Conservation (phyloP, 257 asterid genomes). For the Capsicum rhomboideum region DNA sequence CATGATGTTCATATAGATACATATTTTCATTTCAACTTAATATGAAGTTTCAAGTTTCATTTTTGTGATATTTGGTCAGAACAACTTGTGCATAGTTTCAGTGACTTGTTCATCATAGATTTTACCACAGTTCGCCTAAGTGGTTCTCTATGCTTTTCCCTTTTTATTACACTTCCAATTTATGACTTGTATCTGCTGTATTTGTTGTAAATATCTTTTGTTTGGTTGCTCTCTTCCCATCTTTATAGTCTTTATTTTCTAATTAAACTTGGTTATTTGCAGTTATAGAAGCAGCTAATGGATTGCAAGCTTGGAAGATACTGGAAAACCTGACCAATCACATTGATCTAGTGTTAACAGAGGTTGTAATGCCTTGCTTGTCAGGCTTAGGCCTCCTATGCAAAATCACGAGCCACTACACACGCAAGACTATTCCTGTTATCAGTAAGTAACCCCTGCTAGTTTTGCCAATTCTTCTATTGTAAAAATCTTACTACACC, state of each 20-base stretch:
- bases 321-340: slow-evolving; percentile 65
- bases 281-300: slow-evolving; percentile 75
- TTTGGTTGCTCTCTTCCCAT: neutral
- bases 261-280: slow-evolving; percentile 12
- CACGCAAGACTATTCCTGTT: slow-evolving; percentile 79
- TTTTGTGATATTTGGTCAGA: neutral
- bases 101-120: neutral
- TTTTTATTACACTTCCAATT: neutral
- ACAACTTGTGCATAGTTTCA: neutral
- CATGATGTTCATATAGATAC: neutral
- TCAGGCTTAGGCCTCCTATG: slow-evolving; percentile 71
- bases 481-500: neutral
- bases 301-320: slow-evolving; percentile 84
- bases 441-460: slow-evolving; percentile 50
- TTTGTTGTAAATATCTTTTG: neutral
- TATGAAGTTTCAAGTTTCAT: neutral
- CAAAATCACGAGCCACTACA: slow-evolving; percentile 80
- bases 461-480: neutral
- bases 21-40: neutral
- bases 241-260: neutral
- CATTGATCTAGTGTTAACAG: slow-evolving; percentile 71
- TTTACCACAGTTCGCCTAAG: neutral
- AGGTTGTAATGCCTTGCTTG: slow-evolving; percentile 69
- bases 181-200: neutral
- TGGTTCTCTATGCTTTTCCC: neutral